Conservation (phyloP, 1,284 basidiomycete genomes). For the Stygiomarasmius scandens region DNA sequence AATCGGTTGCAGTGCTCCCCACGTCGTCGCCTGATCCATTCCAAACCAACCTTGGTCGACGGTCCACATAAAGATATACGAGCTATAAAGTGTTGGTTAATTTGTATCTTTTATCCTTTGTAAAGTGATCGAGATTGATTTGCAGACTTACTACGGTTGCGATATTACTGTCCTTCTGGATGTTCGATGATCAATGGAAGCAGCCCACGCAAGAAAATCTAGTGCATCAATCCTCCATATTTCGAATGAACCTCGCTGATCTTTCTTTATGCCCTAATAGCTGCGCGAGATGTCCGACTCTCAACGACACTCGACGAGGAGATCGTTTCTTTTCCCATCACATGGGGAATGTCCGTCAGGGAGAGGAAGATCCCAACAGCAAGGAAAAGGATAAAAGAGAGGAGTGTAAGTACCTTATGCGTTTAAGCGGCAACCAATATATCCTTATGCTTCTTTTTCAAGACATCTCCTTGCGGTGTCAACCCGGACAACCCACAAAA, state of each 20-base stretch:
- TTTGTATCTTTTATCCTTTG: constrained; percentile 14
- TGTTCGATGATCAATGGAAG: constrained; percentile 6
- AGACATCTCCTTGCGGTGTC: constrained; percentile 23
- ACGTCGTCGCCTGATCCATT: constrained; percentile 1
- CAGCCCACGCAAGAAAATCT: constrained; percentile 28
- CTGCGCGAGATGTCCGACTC: constrained; percentile 30
- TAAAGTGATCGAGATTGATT: too few relatives aligned
- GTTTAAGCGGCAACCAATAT: neutral
- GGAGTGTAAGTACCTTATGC: constrained; percentile 33
- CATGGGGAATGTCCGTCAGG: constrained; percentile 39
- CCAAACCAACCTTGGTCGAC: constrained; percentile 8
- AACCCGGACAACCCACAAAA: constrained; percentile 22
- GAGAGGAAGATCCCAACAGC: constrained; percentile 26
- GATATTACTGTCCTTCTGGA: constrained; percentile 36
- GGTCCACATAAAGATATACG: constrained; percentile 22
- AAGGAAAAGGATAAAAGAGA: constrained; percentile 38
- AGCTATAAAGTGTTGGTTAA: constrained; percentile 17
- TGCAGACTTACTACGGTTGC: constrained; percentile 27
- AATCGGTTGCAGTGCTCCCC: constrained; percentile 2
- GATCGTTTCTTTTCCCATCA: constrained; percentile 46
- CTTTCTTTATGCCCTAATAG: constrained; percentile 28
- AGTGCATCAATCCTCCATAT: constrained; percentile 20
- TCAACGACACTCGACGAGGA: constrained; percentile 28
- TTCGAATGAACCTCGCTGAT: neutral
- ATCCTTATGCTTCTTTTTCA: neutral